Base-by-base conservation (phyloP, 352 stramenopile species). In the Phytophthora idaei region DNA sequence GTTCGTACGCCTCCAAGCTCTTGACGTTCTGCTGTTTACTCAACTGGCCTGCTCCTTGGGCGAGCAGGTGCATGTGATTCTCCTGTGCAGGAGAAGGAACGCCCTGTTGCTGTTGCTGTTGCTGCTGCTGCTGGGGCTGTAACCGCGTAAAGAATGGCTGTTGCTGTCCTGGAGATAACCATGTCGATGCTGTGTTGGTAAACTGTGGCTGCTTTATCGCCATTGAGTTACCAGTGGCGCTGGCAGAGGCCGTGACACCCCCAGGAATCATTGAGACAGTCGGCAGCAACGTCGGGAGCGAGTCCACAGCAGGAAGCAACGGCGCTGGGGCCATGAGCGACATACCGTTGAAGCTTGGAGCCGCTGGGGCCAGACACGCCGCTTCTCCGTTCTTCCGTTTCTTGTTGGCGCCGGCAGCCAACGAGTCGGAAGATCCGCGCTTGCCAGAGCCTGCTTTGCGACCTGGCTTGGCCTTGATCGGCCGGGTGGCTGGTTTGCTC, bases 31-130 rank as follows among this genome's bases (percentile, higher is more conserved):
- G 70, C 53, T 91, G 80, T 61, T 90, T 82, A 73, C 81, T 92
- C 62, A 90, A 45, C 29, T 87, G 81, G 3, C 79, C 79, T 0
- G 81, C 80, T 21, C 81, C 76, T 62, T 90, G 77, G 5, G 75
- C 80, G 12, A 92, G 64, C 60, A 92, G 46, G 53, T 92, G 83
- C 83, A 90, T 92, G 67, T 81, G 81, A 60, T 76, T 86, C 55
- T 86, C 71, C 44, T 74, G 61, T 45, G 47, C 46, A 15, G 47
- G 25, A 27, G 52, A 37, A 44, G 52, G 15, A 21, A 55, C 53
- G 36, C 21, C 21, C 21, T 21, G 21, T 27, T 51, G 58, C 57
- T 54, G 65, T n/a, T 51, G 58, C 57, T 54, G 65, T n/a, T 64
- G 57, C 15, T 69, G 64, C 52, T 52, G 49, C 42, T 48, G 61